phyloP scores from a whole-genome alignment of 805 yeast genomes.

The Metschnikowia koreensis region DNA sequence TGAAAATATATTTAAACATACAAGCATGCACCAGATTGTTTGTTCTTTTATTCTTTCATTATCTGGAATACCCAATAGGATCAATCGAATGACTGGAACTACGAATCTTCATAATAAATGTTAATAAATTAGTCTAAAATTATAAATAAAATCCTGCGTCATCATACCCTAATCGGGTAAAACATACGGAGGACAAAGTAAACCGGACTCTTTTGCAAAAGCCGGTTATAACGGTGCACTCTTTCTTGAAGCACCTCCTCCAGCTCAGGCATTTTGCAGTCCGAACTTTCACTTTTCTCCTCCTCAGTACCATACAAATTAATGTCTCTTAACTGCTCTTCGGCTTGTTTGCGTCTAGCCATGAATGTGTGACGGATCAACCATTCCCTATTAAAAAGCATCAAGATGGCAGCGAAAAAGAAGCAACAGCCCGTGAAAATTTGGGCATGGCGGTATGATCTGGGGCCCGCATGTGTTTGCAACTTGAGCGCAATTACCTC shows the following conservation, averaged over 20 bases:
- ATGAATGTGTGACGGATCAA: constrained; percentile 31
- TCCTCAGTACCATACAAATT: background rate
- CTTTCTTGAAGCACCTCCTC: constrained; percentile 6
- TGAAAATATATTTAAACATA: too few species aligned
- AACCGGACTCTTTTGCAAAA: constrained; percentile 6
- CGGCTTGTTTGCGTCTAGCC: constrained; percentile 9
- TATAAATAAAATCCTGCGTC: background rate
- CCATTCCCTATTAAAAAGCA: constrained; percentile 51
- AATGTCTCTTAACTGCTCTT: constrained; percentile 1
- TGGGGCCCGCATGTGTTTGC: constrained; percentile 9
- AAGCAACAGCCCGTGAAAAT: constrained; percentile 55
- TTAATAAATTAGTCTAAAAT: too few species aligned
- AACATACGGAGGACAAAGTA: constrained; percentile 14
- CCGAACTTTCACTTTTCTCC: background rate
- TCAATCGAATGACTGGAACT: too few species aligned
- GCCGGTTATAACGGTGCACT: constrained; percentile 13
- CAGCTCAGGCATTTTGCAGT: background rate
- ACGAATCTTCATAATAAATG: too few species aligned
- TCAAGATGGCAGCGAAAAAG: constrained; percentile 40
- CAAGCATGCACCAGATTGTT: too few species aligned
- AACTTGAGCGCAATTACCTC: constrained; percentile 52
- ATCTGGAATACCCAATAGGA: too few species aligned
- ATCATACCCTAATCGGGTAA: constrained; percentile 17
- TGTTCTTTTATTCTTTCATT: too few species aligned
- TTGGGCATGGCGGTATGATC: constrained; percentile 55